Conservation (phyloP, 371 early-diverging fungal genomes). For the Entomophthora muscae region DNA sequence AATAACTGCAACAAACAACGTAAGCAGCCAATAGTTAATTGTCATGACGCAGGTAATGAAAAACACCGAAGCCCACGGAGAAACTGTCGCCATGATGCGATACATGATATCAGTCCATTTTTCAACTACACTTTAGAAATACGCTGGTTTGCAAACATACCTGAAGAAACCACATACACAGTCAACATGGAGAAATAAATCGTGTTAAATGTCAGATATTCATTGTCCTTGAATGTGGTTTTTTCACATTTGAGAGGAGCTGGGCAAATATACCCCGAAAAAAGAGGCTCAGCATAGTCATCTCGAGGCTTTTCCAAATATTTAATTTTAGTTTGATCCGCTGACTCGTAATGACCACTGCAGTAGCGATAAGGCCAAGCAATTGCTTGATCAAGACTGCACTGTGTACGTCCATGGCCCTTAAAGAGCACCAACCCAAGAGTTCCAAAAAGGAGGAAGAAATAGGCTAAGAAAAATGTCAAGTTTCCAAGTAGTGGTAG, state of each 20-base stretch:
- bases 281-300: neutral
- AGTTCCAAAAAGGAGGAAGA: constrained; percentile 27
- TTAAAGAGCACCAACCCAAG: constrained; percentile 22
- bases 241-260: neutral
- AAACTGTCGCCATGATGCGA: constrained; percentile 43
- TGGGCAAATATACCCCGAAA: neutral
- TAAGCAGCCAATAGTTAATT: constrained; percentile 50
- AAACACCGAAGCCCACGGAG: constrained; percentile 29
- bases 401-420: neutral
- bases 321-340: neutral
- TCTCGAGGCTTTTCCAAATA: neutral
- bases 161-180: constrained; percentile 23
- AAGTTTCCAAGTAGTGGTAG: constrained; percentile 34
- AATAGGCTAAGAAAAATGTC: constrained; percentile 35
- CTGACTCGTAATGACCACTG: neutral
- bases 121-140: constrained; percentile 30
- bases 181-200: constrained; percentile 36
- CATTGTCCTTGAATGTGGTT: neutral
- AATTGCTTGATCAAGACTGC: neutral
- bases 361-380: constrained; percentile 1
- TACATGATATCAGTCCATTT: constrained; percentile 57
- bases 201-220: constrained; percentile 27
- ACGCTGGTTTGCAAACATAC: neutral
- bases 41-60: constrained; percentile 39
- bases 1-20: constrained; percentile 50